These are phyloP conservation scores for Aspergillus carlsbadensis DNA, from an alignment of 495 filamentous ascomycete genomes.

Conservation along the genomic window DNA sequence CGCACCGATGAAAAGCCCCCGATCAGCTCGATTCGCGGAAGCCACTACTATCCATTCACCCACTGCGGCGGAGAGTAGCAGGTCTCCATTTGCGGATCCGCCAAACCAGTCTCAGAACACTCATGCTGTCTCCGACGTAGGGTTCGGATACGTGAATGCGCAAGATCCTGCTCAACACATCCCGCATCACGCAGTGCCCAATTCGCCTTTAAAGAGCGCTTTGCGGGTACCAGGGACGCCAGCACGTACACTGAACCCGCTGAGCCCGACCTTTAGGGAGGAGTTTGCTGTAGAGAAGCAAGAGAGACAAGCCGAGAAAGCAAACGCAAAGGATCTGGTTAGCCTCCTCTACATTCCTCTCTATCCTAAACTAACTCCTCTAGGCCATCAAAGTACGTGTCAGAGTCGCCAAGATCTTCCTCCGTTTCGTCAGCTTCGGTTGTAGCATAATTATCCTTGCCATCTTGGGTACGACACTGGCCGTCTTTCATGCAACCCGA, in stretches of 20 bases:
- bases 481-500: constrained; percentile 85
- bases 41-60: constrained; percentile 86
- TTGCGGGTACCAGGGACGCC: constrained; percentile 82
- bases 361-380: neutral
- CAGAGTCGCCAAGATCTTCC: constrained; percentile 88
- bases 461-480: constrained; percentile 79
- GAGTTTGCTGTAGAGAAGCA: constrained; percentile 79
- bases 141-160: constrained; percentile 82
- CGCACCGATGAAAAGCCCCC: constrained; percentile 72
- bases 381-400: constrained; percentile 93
- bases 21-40: constrained; percentile 87
- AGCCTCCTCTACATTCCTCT: constrained; percentile 33
- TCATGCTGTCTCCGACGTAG: constrained; percentile 72
- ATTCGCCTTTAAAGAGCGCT: constrained; percentile 79
- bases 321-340: constrained; percentile 84
- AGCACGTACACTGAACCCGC: constrained; percentile 59
- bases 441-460: constrained; percentile 93
- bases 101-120: constrained; percentile 46
- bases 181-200: constrained; percentile 58
- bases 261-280: constrained; percentile 87
- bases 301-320: constrained; percentile 74
- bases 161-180: constrained; percentile 52
- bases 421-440: constrained; percentile 91
- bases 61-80: constrained; percentile 55
- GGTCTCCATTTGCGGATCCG: constrained; percentile 69